Evolutionary conservation across 2,329 filamentous ascomycete genomes (phyloP), one percentile per base, ranked within the genome.

Genomic region (Penicillium sp.): DNA sequence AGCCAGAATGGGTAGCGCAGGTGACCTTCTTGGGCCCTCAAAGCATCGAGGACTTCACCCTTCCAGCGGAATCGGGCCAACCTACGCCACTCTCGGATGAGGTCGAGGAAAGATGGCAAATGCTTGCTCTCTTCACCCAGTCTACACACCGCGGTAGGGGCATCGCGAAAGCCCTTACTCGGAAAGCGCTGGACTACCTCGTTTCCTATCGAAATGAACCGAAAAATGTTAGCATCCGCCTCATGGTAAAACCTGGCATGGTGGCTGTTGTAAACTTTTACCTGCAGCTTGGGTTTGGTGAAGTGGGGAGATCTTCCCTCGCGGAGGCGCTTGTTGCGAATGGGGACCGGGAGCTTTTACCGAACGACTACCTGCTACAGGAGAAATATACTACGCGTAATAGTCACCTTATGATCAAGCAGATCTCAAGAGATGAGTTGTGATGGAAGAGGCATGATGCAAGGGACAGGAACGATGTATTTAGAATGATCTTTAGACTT

Each of bases 71-170:
- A 46, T 66, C 67, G 13, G 66, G 67, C 2, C 65, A 69, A 13
- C 60, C 58, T 13, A 39, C 50, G 1, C 60, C 59, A 11, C 58
- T 57, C 9, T 42, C 49, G 1, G 69, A 71, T 47, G 59, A 59
- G 10, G 62, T 61, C 11, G 70, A 72, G 52, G 66, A 61, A 56
- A 61, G 60, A 49, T 74, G 67, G 67, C 67, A 68, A 39, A 67
- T 69, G 65, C 53, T 69, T 0, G 69, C 66, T 33, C 50, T 75
- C 27, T 73, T 73, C 52, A 70, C 68, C 0, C 68, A 72, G 42
- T 64, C 67, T 10, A 65, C 65, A 5, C 61, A 73, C 56, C 70
- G 72, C 1, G 68, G 71, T 2, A 61, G 60, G 37, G 68, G 71
- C 19, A 58, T 75, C 1, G 72, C 68, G 1, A 55, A 49, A 24